Evolutionary conservation across 139 green algal genomes (phyloP).

Genomic region (Haematococcus sp.): DNA sequence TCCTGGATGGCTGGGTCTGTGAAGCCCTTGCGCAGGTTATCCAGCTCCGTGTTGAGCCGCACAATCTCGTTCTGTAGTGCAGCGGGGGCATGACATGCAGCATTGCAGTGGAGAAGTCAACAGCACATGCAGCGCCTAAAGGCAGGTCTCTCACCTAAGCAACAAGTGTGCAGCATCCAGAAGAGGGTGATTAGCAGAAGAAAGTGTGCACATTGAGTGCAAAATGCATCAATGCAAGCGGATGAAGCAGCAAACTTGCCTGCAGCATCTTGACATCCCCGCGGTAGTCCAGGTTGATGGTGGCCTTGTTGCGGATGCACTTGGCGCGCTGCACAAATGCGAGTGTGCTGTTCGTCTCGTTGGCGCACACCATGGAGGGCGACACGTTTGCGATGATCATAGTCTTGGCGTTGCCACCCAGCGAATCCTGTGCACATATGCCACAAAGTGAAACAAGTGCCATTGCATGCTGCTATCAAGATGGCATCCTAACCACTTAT

Average conservation of each 20-base stretch:
- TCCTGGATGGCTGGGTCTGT: slow-evolving; percentile 47
- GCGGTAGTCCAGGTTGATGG: slow-evolving; percentile 46
- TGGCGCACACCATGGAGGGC: slow-evolving; percentile 48
- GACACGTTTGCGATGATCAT: slow-evolving; percentile 89
- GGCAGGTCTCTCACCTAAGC: too few relatives aligned
- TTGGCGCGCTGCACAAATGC: slow-evolving; percentile 88
- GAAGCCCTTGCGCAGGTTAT: slow-evolving; percentile 40
- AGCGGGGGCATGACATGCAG: slow-evolving; percentile 1
- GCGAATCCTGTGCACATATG: slow-evolving; percentile 64
- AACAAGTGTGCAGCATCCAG: too few relatives aligned
- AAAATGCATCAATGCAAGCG: too few relatives aligned
- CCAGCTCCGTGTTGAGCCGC: slow-evolving; percentile 44
- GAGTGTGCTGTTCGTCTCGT: slow-evolving; percentile 91
- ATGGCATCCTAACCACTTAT: slow-evolving; percentile 2
- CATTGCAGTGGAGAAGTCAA: too few relatives aligned
- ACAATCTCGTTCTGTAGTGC: slow-evolving; percentile 22
- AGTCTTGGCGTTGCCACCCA: slow-evolving; percentile 95
- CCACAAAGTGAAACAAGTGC: not conserved
- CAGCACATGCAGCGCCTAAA: too few relatives aligned
- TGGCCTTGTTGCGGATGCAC: slow-evolving; percentile 86
- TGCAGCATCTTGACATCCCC: not conserved
- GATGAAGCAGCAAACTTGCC: not conserved
- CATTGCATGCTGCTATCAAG: too few relatives aligned
- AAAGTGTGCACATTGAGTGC: too few relatives aligned
- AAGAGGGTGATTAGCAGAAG: too few relatives aligned